Evolutionary conservation across 2,329 filamentous ascomycete species (phyloP).

Genomic region (Monosporascus sp.): DNA sequence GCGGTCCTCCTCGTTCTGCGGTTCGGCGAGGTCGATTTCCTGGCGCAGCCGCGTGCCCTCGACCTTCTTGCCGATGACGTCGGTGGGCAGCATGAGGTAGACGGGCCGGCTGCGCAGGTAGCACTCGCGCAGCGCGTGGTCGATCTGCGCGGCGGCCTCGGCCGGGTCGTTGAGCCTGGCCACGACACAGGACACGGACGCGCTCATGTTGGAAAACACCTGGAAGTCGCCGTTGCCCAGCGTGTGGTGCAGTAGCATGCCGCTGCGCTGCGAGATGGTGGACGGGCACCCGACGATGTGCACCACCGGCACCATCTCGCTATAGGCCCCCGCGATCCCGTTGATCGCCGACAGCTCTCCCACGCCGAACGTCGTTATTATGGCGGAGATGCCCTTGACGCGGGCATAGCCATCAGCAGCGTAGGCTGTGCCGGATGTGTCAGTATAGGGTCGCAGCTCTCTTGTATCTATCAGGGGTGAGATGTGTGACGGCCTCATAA

Average conservation of each 20-base stretch:
- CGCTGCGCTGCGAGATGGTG: slow-evolving; percentile 40
- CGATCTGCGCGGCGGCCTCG: slow-evolving; percentile 71
- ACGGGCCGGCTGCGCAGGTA: slow-evolving; percentile 71
- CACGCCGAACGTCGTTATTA: slow-evolving; percentile 74
- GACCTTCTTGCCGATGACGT: slow-evolving; percentile 72
- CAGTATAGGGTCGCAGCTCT: neutral
- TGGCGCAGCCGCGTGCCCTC: slow-evolving; percentile 68
- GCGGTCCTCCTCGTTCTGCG: slow-evolving; percentile 61
- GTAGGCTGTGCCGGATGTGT: slow-evolving; percentile 47
- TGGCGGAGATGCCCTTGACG: slow-evolving; percentile 63
- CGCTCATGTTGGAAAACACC: slow-evolving; percentile 76
- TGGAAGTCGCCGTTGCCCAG: slow-evolving; percentile 76
- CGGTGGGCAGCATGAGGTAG: slow-evolving; percentile 78
- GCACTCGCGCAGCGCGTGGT: slow-evolving; percentile 71
- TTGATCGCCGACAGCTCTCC: slow-evolving; percentile 71
- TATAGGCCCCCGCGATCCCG: slow-evolving; percentile 68
- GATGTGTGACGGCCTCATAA: slow-evolving; percentile 6
- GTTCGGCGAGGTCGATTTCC: slow-evolving; percentile 62
- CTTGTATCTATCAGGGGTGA: neutral
- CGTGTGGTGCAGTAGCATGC: slow-evolving; percentile 60
- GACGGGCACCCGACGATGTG: slow-evolving; percentile 51
- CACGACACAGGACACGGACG: slow-evolving; percentile 64
- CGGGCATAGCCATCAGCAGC: slow-evolving; percentile 77
- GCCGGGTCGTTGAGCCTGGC: slow-evolving; percentile 65
- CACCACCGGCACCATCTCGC: slow-evolving; percentile 66